These are phyloP conservation scores for Cercospora beticola DNA, from an alignment of 2,329 filamentous ascomycete species.

Conservation along the genomic window DNA sequence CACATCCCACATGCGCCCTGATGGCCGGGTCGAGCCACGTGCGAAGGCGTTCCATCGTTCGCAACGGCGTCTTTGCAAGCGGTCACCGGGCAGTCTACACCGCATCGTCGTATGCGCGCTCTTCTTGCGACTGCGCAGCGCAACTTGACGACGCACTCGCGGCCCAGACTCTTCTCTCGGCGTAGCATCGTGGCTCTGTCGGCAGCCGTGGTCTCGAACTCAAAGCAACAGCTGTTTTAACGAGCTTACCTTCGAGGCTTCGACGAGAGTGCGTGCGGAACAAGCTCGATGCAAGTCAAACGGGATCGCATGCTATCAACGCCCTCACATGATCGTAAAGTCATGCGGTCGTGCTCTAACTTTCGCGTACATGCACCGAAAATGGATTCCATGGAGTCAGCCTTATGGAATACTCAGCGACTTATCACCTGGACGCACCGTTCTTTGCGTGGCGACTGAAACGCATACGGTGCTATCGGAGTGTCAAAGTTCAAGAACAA, in stretches of 20 bases:
- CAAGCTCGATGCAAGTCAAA: slow-evolving; percentile 9
- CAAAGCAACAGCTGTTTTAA: background rate
- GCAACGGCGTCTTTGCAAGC: background rate
- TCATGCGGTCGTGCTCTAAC: background rate
- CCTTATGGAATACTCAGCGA: background rate
- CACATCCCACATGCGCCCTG: background rate
- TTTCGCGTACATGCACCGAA: slow-evolving; percentile 1
- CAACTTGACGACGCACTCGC: background rate
- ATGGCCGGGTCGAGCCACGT: background rate
- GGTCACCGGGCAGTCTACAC: background rate
- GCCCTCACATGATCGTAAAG: slow-evolving; percentile 4
- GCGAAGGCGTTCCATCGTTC: background rate
- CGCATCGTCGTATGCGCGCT: background rate
- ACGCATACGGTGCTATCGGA: background rate
- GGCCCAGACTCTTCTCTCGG: background rate
- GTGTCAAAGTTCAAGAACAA: background rate
- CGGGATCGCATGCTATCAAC: background rate
- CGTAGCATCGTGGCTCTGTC: background rate
- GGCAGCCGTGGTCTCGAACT: background rate
- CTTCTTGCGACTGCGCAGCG: background rate
- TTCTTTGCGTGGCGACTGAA: background rate
- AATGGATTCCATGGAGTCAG: background rate
- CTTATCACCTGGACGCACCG: background rate
- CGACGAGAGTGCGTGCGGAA: background rate
- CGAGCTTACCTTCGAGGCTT: background rate